phyloP scores from a whole-genome alignment of 495 filamentous ascomycete species.

The Aspergillus coremiiformis region DNA sequence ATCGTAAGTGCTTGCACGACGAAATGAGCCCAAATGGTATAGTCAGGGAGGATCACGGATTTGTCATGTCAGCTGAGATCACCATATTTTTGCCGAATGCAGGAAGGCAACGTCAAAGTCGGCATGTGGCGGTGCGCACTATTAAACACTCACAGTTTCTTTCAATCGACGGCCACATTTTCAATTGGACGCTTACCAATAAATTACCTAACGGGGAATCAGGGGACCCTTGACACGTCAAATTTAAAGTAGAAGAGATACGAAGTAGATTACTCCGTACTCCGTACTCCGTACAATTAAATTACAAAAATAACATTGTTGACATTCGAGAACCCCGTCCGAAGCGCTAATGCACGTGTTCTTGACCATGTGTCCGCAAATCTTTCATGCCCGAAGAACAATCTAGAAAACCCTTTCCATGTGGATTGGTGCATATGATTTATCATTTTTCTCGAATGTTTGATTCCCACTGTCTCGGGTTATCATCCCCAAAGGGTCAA shows the following conservation, averaged over 20 bases:
- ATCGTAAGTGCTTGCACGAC: neutral
- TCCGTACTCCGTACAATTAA: no score
- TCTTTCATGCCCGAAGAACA: neutral
- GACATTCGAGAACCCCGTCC: no score
- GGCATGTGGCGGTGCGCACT: constrained; percentile 9
- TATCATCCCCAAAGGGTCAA: constrained; percentile 1
- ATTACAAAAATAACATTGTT: neutral
- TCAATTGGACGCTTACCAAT: neutral
- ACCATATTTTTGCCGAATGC: neutral
- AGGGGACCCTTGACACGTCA: neutral
- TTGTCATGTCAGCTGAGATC: neutral
- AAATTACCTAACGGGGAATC: no score
- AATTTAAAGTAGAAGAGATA: neutral
- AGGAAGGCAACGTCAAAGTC: neutral
- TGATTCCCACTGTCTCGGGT: neutral
- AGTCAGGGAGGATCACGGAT: neutral
- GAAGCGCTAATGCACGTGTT: neutral
- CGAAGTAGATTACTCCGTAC: neutral
- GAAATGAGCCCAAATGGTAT: neutral
- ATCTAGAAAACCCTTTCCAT: neutral
- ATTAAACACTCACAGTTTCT: neutral
- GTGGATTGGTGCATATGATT: neutral
- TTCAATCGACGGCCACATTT: no score
- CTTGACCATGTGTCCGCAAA: neutral
- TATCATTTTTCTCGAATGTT: neutral